Evolutionary conservation across 1,284 basidiomycete species (phyloP).

Genomic region (Puccinia polysora): DNA sequence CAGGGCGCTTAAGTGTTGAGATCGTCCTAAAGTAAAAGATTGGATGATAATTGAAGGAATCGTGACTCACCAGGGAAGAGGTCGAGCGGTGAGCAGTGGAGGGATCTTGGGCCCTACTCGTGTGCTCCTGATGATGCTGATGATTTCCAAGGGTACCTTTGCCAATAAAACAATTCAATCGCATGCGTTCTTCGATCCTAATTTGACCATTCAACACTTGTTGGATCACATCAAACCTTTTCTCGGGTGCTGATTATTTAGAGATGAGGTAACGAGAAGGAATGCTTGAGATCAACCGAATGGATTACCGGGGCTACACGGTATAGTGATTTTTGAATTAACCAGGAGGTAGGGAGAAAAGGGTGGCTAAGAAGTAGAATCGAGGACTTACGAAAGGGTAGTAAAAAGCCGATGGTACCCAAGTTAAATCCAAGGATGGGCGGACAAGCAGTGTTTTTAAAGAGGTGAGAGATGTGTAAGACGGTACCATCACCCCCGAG

Average conservation of each 20-base stretch:
- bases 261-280: no score
- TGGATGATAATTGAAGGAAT: no score
- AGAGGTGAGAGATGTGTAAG: constrained; percentile 85
- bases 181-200: constrained; percentile 31
- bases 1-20: no score
- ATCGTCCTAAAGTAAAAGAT: no score
- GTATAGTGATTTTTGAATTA: not conserved
- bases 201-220: constrained; percentile 45
- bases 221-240: constrained; percentile 58
- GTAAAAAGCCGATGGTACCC: constrained; percentile 87
- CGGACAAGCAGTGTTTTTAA: constrained; percentile 79
- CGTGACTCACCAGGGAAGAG: no score
- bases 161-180: constrained; percentile 27
- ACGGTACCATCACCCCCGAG: constrained; percentile 94
- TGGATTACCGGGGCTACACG: constrained; percentile 5
- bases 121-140: not conserved
- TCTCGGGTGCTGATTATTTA: constrained; percentile 69
- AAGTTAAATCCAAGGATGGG: constrained; percentile 93
- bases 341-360: not conserved
- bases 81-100: no score
- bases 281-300: constrained; percentile 43
- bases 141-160: no score
- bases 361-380: no score
- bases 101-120: not conserved
- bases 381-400: constrained; percentile 80